Base-by-base conservation (phyloP, 257 asterid species). In the Solanum stenotomum region DNA sequence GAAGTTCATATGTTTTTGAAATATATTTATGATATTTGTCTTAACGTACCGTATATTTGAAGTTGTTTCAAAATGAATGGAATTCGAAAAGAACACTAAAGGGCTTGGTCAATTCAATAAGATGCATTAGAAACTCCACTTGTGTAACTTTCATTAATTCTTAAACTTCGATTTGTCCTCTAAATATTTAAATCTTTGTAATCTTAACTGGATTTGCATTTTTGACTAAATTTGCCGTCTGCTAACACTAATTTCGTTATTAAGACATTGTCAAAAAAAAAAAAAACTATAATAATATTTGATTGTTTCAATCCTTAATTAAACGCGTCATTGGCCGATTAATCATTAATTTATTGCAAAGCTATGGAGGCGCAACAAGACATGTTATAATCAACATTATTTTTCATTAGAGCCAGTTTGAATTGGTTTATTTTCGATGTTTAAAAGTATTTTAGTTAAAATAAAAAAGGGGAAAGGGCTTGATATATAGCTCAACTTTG, bases 271-370 rank as follows among this genome's bases (percentile, higher is more conserved):
- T 91, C 93, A 71, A 10, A 23, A 23, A 63, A 63, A 2, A 59
- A 3, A 22, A 49, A 49, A 0, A 46, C 31, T 11, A 67, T 33
- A 59, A 35, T 40, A 27, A 20, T 10, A 79, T 44, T 72, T n/a
- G 33, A 67, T 34, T 56, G 10, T 29, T 46, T 29, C 68, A 68
- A 72, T 87, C 44, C 83, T 87, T 85, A 44, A 88, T 87, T 85
- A 72, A 90, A 90, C 94, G 94, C 93, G 94, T 92, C 70, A 88
- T 87, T 77, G 90, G 94, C 93, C 93, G 85, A 27, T 91, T 88
- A 37, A 85, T 88, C 70, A 23, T 77, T 56, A 18, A 56, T 87
- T 89, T 70, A 22, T 49, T 5, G 67, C 72, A 75, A 10, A 34
- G 40, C n/a, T 83, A 75, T 15, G 81, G 11, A 25, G 40, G 77